These are phyloP conservation scores for Entomortierella lignicola DNA, from an alignment of 192 early-diverging fungal genomes.

Conservation along the genomic window DNA sequence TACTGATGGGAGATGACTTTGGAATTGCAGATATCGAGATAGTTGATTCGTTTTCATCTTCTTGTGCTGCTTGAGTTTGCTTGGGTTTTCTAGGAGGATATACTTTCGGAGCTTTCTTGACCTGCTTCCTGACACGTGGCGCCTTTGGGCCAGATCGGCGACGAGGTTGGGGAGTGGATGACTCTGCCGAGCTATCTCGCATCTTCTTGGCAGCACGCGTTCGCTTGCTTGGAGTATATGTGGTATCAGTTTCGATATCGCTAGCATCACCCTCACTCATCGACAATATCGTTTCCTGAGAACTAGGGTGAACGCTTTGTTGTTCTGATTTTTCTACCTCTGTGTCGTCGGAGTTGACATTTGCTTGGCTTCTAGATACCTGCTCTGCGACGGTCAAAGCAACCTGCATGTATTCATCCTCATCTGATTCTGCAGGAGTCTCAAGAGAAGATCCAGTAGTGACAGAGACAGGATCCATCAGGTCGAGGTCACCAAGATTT, in stretches of 20 bases:
- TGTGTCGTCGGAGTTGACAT: not conserved
- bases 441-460: not conserved
- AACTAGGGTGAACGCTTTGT: not conserved
- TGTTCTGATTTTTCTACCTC: not conserved
- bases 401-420: not conserved
- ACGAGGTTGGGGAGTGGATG: not conserved
- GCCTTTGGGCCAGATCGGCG: constrained; percentile 7
- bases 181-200: not conserved
- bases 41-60: not conserved
- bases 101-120: constrained; percentile 27
- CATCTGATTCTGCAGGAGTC: not conserved
- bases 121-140: constrained; percentile 17
- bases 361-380: not conserved
- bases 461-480: constrained; percentile 1
- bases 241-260: not conserved
- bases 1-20: not conserved
- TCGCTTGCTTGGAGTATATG: not conserved
- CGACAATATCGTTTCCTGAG: not conserved
- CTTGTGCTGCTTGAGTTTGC: not conserved
- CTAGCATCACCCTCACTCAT: not conserved
- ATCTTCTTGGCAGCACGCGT: not conserved
- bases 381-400: not conserved
- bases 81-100: constrained; percentile 28
- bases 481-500: not conserved
- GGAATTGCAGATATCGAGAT: not conserved